Evolutionary conservation across 176 grass and related monocot genomes (phyloP), one percentile per base, ranked within the genome.

Genomic region (Neostapfia colusana): DNA sequence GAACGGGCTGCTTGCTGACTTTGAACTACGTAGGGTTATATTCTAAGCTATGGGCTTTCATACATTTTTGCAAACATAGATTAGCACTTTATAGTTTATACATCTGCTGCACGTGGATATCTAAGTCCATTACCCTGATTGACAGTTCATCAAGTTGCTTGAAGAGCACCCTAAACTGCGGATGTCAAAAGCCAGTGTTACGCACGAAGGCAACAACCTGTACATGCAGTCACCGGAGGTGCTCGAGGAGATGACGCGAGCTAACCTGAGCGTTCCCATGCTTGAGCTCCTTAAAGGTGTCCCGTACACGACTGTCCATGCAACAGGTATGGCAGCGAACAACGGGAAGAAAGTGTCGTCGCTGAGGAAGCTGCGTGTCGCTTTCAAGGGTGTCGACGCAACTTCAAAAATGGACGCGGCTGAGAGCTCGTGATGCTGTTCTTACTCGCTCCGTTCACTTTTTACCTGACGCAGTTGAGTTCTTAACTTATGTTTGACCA

Each of bases 171-270:
- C 91, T 7, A 69, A 85, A 11, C 20, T 99, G 66, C 82, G 41
- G 23, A 67, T 99, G 83, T 90, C 85, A 0, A 95, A 90, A 70
- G 86, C 91, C 60, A 99, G 95, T 53, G 89, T 99, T 50, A 90
- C 82, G 10, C 85, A 87, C 26, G 81, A 67, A 82, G 87, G 91
- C 45, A 88, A 93, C 46, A 97, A 91, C 60, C 69, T 97, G 46
- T 97, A 97, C 79, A 93, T 93, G 94, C 94, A 97, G 74, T 82
- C 94, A 55, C 94, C 91, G 43, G 90, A 89, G 31, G 70, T 93
- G 65, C 91, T 97, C 20, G 91, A 93, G 82, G 84, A 89, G 84
- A 92, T 92, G 89, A 99, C 95, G 17, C 80, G 89, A 8, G 65
- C 69, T 55, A 98, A 98, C 77, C 85, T 98, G 27, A 55, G 69